Percentiles rank a stretch among this genome's conserved stretches.
Evolutionary conservation across 805 yeast genomes (phyloP).

Genomic region (Lipomyces sp.): DNA sequence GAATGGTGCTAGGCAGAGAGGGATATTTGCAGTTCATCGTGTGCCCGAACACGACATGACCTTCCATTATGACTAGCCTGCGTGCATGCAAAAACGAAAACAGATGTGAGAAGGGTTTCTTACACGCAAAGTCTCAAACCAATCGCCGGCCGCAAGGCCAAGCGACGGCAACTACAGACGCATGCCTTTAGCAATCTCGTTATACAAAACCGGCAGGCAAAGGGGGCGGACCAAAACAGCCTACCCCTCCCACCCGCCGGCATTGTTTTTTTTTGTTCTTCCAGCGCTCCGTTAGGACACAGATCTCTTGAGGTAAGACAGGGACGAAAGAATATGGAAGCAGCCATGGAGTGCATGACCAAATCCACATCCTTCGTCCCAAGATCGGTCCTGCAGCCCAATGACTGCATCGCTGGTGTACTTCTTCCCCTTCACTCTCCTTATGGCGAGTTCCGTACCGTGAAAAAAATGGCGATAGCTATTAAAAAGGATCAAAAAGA

Average conservation of each 20-base stretch:
- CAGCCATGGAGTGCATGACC: too few relatives aligned
- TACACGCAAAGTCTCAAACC: conserved; percentile 14
- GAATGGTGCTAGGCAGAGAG: too few relatives aligned
- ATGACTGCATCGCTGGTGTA: conserved; percentile 30
- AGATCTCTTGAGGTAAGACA: neutral
- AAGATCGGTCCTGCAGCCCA: conserved; percentile 27
- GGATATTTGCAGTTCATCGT: too few relatives aligned
- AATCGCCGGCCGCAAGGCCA: neutral
- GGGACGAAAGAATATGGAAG: too few relatives aligned
- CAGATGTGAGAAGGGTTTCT: conserved; percentile 26
- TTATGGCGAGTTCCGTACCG: neutral
- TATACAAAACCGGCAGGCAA: too few relatives aligned
- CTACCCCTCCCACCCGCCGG: too few relatives aligned
- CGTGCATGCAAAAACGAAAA: too few relatives aligned
- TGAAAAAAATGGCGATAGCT: too few relatives aligned
- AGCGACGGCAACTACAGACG: conserved; percentile 3
- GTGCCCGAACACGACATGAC: too few relatives aligned
- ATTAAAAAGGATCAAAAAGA: too few relatives aligned
- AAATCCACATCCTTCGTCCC: too few relatives aligned
- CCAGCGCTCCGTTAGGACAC: conserved; percentile 32
- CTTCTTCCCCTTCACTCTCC: neutral
- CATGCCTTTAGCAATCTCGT: conserved; percentile 19
- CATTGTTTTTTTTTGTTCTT: conserved; percentile 5
- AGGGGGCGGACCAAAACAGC: neutral
- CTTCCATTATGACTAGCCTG: too few relatives aligned